These are phyloP conservation scores for Pythium monospermum DNA, from an alignment of 352 stramenopile genomes.

Conservation along the genomic window DNA sequence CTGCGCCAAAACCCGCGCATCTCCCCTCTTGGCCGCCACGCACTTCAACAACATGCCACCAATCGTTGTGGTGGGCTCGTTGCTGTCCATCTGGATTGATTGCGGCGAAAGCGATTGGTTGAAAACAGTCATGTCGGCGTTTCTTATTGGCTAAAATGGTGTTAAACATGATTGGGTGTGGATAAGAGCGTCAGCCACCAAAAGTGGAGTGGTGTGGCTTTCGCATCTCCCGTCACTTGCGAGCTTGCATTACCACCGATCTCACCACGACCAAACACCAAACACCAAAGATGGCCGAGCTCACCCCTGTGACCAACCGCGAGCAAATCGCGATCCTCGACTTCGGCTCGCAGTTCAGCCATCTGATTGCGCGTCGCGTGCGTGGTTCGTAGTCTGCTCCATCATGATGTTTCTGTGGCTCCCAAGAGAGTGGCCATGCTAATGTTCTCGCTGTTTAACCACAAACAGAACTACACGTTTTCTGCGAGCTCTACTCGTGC, in stretches of 20 bases:
- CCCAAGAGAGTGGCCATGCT: not conserved
- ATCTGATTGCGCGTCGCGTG: constrained; percentile 98
- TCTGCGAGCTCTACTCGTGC: constrained; percentile 99
- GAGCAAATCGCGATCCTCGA: constrained; percentile 98
- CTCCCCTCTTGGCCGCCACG: constrained; percentile 24
- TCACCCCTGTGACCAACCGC: constrained; percentile 83
- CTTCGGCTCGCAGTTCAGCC: constrained; percentile 99
- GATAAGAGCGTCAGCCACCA: constrained; percentile 1
- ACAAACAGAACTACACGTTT: constrained; percentile 93
- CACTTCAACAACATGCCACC: constrained; percentile 31
- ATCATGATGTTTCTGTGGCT: too few species aligned
- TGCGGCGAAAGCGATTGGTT: constrained; percentile 21
- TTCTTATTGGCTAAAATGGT: constrained; percentile 20
- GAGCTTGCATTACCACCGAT: constrained; percentile 22
- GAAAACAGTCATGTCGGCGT: not conserved
- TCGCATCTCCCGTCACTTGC: too few species aligned
- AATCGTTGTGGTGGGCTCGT: constrained; percentile 7
- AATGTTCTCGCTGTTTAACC: constrained; percentile 6
- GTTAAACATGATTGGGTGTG: not conserved
- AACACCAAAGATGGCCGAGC: constrained; percentile 44
- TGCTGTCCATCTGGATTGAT: constrained; percentile 11
- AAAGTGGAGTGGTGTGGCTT: constrained; percentile 1
- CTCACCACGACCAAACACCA: not conserved
- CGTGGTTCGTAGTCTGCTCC: constrained; percentile 72
- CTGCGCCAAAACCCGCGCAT: constrained; percentile 43